phyloP scores from a whole-genome alignment of 148 eudicot genomes.

The Suaeda aralocaspica region DNA sequence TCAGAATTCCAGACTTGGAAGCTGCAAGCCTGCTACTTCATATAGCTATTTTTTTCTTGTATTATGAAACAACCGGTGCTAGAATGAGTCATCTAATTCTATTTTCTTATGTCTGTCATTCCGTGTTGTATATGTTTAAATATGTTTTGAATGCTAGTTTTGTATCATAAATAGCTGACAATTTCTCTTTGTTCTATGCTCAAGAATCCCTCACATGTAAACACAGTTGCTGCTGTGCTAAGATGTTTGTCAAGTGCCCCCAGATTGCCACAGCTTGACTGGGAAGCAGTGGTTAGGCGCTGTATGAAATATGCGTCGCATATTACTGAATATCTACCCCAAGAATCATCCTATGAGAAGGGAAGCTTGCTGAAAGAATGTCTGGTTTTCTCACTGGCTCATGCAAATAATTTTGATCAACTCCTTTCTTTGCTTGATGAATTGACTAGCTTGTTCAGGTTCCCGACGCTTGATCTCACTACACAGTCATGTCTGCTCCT shows the following conservation, averaged over 20 bases:
- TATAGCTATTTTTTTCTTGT: not conserved
- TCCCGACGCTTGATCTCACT: conserved; percentile 60
- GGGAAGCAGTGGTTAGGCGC: conserved; percentile 71
- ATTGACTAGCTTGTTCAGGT: conserved; percentile 65
- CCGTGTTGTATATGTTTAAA: not conserved
- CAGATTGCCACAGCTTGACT: conserved; percentile 68
- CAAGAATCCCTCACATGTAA: conserved; percentile 34
- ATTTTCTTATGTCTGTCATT: not conserved
- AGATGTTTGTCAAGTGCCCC: conserved; percentile 85
- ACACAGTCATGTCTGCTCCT: conserved; percentile 59
- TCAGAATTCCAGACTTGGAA: not conserved
- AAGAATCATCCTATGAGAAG: conserved; percentile 29
- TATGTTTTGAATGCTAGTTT: not conserved
- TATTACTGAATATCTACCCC: conserved; percentile 28
- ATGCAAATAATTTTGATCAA: conserved; percentile 54
- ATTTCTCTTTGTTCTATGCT: not conserved
- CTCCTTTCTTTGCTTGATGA: conserved; percentile 80
- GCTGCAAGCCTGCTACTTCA: not conserved
- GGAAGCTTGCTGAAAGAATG: conserved; percentile 71
- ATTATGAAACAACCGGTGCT: not conserved
- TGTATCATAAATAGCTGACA: no score
- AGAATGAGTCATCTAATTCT: not conserved
- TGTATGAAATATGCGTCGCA: conserved; percentile 73
- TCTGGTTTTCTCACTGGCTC: conserved; percentile 57
- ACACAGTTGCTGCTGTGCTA: conserved; percentile 50